Evolutionary conservation across 306 rosid genomes (phyloP).

Genomic region (Citrullus amarus): DNA sequence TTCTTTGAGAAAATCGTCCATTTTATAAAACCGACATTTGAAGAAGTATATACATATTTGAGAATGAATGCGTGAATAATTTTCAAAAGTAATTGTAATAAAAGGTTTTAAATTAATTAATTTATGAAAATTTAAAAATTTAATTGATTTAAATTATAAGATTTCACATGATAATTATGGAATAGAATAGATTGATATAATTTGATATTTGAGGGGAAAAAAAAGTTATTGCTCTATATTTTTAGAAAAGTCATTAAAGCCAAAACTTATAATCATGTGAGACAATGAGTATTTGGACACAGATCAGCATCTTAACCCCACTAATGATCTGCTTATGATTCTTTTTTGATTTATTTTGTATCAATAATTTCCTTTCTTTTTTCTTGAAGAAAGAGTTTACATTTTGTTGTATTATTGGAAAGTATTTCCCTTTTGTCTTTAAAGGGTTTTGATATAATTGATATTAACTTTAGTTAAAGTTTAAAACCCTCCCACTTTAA

Average conservation of each 20-base stretch:
- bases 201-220: too few species aligned
- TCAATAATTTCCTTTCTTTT: not conserved
- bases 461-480: not conserved
- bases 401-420: not conserved
- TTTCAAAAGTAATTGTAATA: too few species aligned
- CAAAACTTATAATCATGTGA: not conserved
- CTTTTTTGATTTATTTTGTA: not conserved
- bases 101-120: too few species aligned
- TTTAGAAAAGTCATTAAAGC: not conserved
- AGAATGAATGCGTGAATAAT: too few species aligned
- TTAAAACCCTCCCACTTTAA: not conserved
- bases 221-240: not conserved
- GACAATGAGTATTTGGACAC: not conserved
- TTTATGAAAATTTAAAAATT: too few species aligned
- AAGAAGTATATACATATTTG: too few species aligned
- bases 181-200: too few species aligned
- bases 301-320: slow-evolving; percentile 1
- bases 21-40: too few species aligned
- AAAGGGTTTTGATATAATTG: not conserved
- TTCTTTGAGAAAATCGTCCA: too few species aligned
- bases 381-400: not conserved
- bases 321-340: slow-evolving; percentile 5
- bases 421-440: not conserved
- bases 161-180: too few species aligned
- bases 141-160: too few species aligned